These are phyloP conservation scores for Cynara cardunculus DNA, from an alignment of 129 eudicot species.

Conservation along the genomic window DNA sequence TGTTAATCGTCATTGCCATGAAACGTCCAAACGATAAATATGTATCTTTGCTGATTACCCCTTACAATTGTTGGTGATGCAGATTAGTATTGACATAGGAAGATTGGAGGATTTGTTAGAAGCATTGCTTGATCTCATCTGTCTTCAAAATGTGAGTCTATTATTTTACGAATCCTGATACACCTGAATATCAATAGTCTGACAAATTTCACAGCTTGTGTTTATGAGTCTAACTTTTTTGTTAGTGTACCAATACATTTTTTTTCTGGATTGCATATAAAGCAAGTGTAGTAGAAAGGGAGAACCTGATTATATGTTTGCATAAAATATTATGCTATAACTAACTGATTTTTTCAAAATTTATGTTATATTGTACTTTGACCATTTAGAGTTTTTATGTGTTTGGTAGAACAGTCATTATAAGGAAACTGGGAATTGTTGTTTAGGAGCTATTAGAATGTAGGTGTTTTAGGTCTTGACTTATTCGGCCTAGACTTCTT, in stretches of 20 bases:
- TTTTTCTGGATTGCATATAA: neutral
- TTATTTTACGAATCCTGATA: neutral
- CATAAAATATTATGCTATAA: neutral
- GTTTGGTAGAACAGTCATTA: neutral
- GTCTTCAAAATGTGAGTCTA: conserved; percentile 62
- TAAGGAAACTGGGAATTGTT: neutral
- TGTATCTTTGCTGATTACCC: conserved; percentile 14
- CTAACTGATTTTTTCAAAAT: neutral
- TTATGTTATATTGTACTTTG: neutral
- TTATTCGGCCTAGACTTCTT: too few species aligned
- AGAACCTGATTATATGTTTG: neutral
- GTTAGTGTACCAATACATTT: neutral
- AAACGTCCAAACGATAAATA: neutral
- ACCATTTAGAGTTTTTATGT: neutral
- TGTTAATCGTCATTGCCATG: neutral
- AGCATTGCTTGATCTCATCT: conserved; percentile 61
- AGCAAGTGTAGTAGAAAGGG: neutral
- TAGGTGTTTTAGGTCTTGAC: neutral
- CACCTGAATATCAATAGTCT: neutral
- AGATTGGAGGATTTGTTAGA: conserved; percentile 47
- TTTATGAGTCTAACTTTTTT: neutral
- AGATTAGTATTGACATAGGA: conserved; percentile 54
- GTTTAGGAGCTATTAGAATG: neutral
- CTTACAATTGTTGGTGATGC: conserved; percentile 22
- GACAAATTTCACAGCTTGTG: neutral